A percentile compares a stretch with the other conserved stretches of the same genome.
These are phyloP conservation scores for Tagetes patula DNA, from an alignment of 129 eudicot genomes.

Conservation along the genomic window DNA sequence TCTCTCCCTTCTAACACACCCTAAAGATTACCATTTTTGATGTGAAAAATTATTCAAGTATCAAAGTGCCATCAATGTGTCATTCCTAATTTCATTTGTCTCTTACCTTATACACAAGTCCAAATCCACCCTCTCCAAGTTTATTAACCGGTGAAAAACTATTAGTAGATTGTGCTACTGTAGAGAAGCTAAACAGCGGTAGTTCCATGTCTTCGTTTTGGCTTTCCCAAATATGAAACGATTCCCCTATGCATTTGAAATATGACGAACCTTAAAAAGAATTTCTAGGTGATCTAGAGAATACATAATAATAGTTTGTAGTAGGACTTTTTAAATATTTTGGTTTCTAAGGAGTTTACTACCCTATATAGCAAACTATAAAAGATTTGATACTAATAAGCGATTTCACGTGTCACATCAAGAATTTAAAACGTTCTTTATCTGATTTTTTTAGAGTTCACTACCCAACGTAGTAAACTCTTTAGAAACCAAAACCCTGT, in stretches of 20 bases:
- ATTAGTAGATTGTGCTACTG: slow-evolving; percentile 16
- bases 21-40: neutral
- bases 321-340: too few relatives aligned
- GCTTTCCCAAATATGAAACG: slow-evolving; percentile 1
- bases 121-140: slow-evolving; percentile 46
- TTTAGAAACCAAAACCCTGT: too few relatives aligned
- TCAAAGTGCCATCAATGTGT: neutral
- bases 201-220: slow-evolving; percentile 21
- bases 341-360: too few relatives aligned
- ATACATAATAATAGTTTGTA: too few relatives aligned
- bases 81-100: neutral
- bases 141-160: slow-evolving; percentile 27
- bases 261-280: neutral
- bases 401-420: too few relatives aligned
- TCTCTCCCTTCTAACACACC: slow-evolving; percentile 9
- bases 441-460: too few relatives aligned
- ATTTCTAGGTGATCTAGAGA: too few relatives aligned
- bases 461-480: too few relatives aligned
- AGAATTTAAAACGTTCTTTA: too few relatives aligned
- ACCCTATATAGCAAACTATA: too few relatives aligned
- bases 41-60: neutral
- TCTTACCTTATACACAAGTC: slow-evolving; percentile 38
- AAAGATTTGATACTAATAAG: too few relatives aligned
- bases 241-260: slow-evolving; percentile 3
- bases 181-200: slow-evolving; percentile 34